Conservation (phyloP, 164 flowering plant genomes). For the Aristolochia californica region DNA sequence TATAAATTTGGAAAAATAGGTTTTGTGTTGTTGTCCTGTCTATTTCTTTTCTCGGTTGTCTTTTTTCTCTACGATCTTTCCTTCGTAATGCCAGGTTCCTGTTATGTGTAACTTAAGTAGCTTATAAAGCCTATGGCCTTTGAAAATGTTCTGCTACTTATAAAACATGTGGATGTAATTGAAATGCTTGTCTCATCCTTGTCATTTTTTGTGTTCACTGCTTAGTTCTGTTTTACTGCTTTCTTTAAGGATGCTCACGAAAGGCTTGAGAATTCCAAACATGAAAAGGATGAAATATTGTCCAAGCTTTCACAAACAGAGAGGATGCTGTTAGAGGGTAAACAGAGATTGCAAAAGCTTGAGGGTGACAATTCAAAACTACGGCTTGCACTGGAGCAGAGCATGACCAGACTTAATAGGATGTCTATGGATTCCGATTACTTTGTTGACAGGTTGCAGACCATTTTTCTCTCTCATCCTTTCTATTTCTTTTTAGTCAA, state of each 20-base stretch:
- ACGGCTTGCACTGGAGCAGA: constrained; percentile 89
- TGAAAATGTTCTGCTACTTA: no score
- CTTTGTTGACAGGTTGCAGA: constrained; percentile 78
- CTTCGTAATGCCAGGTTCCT: no score
- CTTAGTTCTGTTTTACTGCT: background rate
- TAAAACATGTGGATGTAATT: no score
- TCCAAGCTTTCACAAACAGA: constrained; percentile 58
- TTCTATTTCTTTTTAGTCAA: background rate
- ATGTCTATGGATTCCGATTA: constrained; percentile 97
- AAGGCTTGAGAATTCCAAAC: constrained; percentile 34
- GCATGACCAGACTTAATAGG: constrained; percentile 93
- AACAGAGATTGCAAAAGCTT: constrained; percentile 47
- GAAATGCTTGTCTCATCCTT: background rate
- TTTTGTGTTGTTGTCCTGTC: no score
- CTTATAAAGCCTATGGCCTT: no score
- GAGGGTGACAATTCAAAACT: constrained; percentile 87
- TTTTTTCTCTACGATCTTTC: no score
- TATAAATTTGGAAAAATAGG: no score
- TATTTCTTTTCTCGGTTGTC: no score
- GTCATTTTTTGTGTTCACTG: no score
- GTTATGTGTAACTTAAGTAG: no score
- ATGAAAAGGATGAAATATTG: constrained; percentile 61
- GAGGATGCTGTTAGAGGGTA: constrained; percentile 47
- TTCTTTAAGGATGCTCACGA: constrained; percentile 53
- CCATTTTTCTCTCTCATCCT: background rate